Conservation (phyloP, 768 basidiomycete genomes). For the Gloeostereum incarnatum region DNA sequence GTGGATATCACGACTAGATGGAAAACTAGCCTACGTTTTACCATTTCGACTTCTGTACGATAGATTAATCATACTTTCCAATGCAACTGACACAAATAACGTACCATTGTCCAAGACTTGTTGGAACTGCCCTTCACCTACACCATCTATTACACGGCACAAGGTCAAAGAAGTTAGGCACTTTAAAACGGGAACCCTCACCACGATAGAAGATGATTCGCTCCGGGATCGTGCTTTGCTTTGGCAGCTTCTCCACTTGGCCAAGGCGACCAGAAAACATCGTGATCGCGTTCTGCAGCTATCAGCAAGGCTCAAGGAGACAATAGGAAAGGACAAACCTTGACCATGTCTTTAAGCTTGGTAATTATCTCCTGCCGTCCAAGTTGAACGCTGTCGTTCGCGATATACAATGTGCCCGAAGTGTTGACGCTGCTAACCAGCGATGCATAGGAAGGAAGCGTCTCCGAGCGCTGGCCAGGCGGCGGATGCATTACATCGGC, state of each 20-base stretch:
- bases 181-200: constrained; percentile 7
- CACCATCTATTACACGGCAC: constrained; percentile 5
- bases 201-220: constrained; percentile 46
- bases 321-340: constrained; percentile 13
- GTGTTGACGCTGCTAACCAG: constrained; percentile 48
- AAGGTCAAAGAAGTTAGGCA: constrained; percentile 2
- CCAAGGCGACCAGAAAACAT: constrained; percentile 19
- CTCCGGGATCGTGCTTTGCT: constrained; percentile 20
- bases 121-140: constrained; percentile 8
- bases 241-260: constrained; percentile 26
- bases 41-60: background rate
- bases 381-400: constrained; percentile 36
- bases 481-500: constrained; percentile 55
- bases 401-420: constrained; percentile 42
- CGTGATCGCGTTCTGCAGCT: too few relatives aligned
- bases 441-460: constrained; percentile 45
- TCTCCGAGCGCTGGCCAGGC: constrained; percentile 44
- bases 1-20: background rate
- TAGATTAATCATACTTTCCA: background rate
- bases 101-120: constrained; percentile 7
- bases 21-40: constrained; percentile 3
- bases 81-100: background rate
- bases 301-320: too few relatives aligned
- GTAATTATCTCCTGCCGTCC: constrained; percentile 46
- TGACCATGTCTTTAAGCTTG: constrained; percentile 37